Conservation (phyloP, 345 rosid species). For the Bretschneidera sinensis region DNA sequence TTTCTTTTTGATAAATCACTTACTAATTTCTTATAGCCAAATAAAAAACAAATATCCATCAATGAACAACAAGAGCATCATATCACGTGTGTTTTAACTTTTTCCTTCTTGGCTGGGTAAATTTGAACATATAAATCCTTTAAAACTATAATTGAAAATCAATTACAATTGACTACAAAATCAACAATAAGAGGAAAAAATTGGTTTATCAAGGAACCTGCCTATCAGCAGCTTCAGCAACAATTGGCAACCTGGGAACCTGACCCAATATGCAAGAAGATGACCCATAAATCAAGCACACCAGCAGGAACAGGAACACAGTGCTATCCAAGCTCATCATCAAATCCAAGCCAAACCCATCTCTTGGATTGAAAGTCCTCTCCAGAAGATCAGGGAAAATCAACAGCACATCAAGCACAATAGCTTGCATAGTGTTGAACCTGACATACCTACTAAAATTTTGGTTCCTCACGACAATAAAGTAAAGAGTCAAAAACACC, state of each 20-base stretch:
- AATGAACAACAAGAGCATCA: too few relatives aligned
- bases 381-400: constrained; percentile 89
- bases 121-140: neutral
- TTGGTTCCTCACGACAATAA: constrained; percentile 76
- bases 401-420: constrained; percentile 82
- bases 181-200: neutral
- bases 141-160: too few relatives aligned
- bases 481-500: constrained; percentile 72
- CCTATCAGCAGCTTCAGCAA: constrained; percentile 97
- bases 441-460: constrained; percentile 93
- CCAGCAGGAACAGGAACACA: constrained; percentile 80
- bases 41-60: too few relatives aligned
- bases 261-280: constrained; percentile 83
- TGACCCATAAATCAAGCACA: constrained; percentile 78
- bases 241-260: constrained; percentile 89
- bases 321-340: constrained; percentile 96
- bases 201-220: constrained; percentile 60
- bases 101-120: neutral
- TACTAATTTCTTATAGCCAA: neutral
- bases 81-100: neutral
- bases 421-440: constrained; percentile 97
- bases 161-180: neutral
- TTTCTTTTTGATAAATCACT: too few relatives aligned
- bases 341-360: constrained; percentile 79
- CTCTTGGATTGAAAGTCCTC: constrained; percentile 74